These are phyloP conservation scores for Castanospermum australe DNA, from an alignment of 306 rosid genomes.

Conservation along the genomic window DNA sequence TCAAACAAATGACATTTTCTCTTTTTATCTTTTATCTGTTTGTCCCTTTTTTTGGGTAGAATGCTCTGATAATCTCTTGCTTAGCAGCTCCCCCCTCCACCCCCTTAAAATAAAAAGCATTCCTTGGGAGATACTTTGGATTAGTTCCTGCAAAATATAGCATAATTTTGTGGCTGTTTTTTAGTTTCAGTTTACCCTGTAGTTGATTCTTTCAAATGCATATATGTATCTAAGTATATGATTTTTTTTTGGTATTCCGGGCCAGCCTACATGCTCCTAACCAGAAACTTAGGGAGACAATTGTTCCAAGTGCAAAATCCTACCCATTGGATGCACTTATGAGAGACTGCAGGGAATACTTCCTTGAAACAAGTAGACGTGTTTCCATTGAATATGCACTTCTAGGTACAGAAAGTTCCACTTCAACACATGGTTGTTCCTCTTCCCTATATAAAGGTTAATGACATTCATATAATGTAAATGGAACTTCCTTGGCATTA, in stretches of 20 bases:
- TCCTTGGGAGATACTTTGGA: neutral
- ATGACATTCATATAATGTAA: conserved; percentile 13
- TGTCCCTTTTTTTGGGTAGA: neutral
- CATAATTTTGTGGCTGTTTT: neutral
- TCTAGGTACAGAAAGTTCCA: conserved; percentile 60
- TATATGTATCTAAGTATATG: neutral
- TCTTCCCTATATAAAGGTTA: neutral
- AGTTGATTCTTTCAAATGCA: conserved; percentile 11
- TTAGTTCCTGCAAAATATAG: neutral
- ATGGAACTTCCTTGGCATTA: conserved; percentile 20
- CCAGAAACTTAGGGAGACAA: conserved; percentile 90
- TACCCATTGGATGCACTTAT: conserved; percentile 86
- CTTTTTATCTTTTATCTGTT: neutral
- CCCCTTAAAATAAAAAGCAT: neutral
- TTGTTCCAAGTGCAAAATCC: conserved; percentile 96
- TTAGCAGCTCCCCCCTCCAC: neutral
- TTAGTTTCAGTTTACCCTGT: neutral
- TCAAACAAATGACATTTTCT: neutral
- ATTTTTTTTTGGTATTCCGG: conserved; percentile 23
- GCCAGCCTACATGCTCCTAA: conserved; percentile 94
- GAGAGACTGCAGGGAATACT: conserved; percentile 82
- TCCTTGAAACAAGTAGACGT: conserved; percentile 71
- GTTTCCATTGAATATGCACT: conserved; percentile 95
- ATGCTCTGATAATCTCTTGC: neutral
- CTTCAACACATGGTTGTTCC: neutral